Evolutionary conservation across 1,284 basidiomycete genomes (phyloP).

Genomic region (Ganoderma leucocontextum): DNA sequence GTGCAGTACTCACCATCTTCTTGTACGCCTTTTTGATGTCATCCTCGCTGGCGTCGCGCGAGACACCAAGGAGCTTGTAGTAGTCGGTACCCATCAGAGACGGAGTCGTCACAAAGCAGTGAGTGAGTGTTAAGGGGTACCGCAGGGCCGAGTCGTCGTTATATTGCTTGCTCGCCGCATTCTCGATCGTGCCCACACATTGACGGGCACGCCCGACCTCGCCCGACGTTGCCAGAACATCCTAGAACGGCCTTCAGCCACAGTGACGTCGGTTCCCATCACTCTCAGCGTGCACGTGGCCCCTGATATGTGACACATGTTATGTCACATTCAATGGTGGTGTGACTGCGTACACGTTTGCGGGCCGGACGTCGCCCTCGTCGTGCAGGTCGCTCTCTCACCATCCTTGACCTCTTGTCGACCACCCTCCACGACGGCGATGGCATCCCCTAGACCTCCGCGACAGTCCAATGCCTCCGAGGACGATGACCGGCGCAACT

Average conservation of each 20-base stretch:
- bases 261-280: constrained; percentile 33
- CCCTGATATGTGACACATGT: constrained; percentile 12
- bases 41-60: constrained; percentile 75
- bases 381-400: constrained; percentile 18
- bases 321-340: neutral
- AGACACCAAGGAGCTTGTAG: constrained; percentile 83
- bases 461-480: constrained; percentile 9
- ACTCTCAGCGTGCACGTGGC: constrained; percentile 31
- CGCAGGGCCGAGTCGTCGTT: constrained; percentile 16
- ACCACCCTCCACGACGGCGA: constrained; percentile 16
- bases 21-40: constrained; percentile 67
- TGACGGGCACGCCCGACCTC: constrained; percentile 14
- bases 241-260: constrained; percentile 36
- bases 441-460: constrained; percentile 8
- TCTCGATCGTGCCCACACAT: constrained; percentile 27
- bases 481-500: constrained; percentile 34
- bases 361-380: constrained; percentile 25
- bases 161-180: constrained; percentile 22
- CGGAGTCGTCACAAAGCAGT: constrained; percentile 10
- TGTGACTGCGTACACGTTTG: constrained; percentile 9
- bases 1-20: constrained; percentile 48
- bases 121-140: constrained; percentile 14
- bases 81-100: constrained; percentile 80
- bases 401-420: constrained; percentile 27
- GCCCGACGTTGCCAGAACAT: constrained; percentile 35